Evolutionary conservation across 1,284 basidiomycete species (phyloP).

Genomic region (Tranzscheliella williamsii): DNA sequence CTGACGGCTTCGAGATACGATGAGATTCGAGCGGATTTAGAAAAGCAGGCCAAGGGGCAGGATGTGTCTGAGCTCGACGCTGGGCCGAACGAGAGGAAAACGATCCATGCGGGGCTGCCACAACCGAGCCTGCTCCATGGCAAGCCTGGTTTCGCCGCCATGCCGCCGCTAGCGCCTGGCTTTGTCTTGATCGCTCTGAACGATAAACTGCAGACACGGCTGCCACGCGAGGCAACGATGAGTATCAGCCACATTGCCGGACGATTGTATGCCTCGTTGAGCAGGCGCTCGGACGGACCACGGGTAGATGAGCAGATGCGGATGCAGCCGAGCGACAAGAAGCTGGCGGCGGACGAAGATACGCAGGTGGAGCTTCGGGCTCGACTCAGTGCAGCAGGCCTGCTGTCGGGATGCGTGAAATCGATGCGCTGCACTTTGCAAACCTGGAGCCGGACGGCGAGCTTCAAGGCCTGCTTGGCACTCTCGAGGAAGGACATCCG

Average conservation of each 20-base stretch:
- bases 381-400: conserved; percentile 20
- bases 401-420: conserved; percentile 35
- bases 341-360: conserved; percentile 27
- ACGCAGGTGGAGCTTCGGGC: conserved; percentile 28
- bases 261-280: conserved; percentile 29
- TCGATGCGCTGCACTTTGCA: conserved; percentile 19
- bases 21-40: conserved; percentile 7
- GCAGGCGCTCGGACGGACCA: conserved; percentile 32
- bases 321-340: conserved; percentile 6
- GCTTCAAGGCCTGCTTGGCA: conserved; percentile 10
- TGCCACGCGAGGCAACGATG: conserved; percentile 25
- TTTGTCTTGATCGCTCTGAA: conserved; percentile 34
- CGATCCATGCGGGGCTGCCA: conserved; percentile 19
- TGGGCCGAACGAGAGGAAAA: conserved; percentile 11
- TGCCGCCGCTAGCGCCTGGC: conserved; percentile 26
- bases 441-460: conserved; percentile 10
- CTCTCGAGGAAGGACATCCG: conserved; percentile 3
- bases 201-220: conserved; percentile 12
- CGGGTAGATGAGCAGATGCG: conserved; percentile 29
- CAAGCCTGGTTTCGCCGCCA: conserved; percentile 25
- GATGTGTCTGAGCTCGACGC: conserved; percentile 8
- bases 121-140: conserved; percentile 17
- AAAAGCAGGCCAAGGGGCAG: conserved; percentile 7
- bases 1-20: conserved; percentile 20
- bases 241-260: conserved; percentile 22